phyloP scores from a whole-genome alignment of 768 basidiomycete species.

The Chiua virens region DNA sequence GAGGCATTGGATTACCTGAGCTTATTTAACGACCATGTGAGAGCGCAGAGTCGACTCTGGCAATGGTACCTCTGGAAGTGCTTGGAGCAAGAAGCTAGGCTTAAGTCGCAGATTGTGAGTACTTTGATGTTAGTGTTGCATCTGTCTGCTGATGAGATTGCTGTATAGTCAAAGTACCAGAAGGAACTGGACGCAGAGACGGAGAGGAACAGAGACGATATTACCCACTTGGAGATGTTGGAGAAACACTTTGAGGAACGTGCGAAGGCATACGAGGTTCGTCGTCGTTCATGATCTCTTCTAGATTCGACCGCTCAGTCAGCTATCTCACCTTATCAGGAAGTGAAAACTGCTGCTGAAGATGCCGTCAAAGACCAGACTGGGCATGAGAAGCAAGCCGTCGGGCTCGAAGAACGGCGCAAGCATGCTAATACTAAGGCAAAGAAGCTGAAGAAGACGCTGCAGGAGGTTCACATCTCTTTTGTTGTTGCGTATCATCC shows the following conservation, averaged over 20 bases:
- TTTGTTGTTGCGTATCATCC: neutral
- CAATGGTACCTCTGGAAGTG: slow-evolving; percentile 83
- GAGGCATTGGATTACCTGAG: slow-evolving; percentile 88
- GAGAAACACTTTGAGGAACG: slow-evolving; percentile 69
- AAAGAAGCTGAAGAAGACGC: slow-evolving; percentile 87
- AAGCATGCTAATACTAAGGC: slow-evolving; percentile 79
- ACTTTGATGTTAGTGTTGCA: neutral
- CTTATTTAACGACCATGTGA: slow-evolving; percentile 76
- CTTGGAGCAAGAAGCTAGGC: slow-evolving; percentile 58
- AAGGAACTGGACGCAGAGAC: slow-evolving; percentile 67
- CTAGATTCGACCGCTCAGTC: neutral
- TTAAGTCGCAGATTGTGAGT: slow-evolving; percentile 60
- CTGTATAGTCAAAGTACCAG: slow-evolving; percentile 51
- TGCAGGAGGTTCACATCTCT: slow-evolving; percentile 64
- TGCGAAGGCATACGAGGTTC: slow-evolving; percentile 68
- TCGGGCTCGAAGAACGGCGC: slow-evolving; percentile 78
- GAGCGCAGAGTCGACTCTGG: slow-evolving; percentile 72
- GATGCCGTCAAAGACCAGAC: slow-evolving; percentile 78
- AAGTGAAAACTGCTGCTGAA: slow-evolving; percentile 71
- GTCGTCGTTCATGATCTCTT: slow-evolving; percentile 6
- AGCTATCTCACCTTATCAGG: slow-evolving; percentile 41
- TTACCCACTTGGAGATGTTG: slow-evolving; percentile 69
- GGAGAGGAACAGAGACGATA: slow-evolving; percentile 76
- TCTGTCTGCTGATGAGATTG: neutral
- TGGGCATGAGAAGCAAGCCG: slow-evolving; percentile 68